Conservation (phyloP, 441 rosid genomes). For the Populus hybrid region DNA sequence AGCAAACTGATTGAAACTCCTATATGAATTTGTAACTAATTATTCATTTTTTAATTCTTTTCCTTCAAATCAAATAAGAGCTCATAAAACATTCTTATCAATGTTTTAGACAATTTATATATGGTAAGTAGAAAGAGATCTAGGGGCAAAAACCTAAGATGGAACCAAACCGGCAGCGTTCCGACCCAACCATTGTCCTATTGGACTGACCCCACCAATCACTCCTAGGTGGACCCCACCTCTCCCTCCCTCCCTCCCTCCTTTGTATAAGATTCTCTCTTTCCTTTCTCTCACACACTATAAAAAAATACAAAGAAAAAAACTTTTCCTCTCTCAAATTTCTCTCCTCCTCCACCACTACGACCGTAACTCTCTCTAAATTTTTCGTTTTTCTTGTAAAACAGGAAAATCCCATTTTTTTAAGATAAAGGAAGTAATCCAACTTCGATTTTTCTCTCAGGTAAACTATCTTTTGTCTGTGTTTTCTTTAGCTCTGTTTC, state of each 20-base stretch:
- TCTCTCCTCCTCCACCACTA: not conserved
- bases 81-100: no score
- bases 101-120: not conserved
- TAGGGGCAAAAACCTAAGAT: not conserved
- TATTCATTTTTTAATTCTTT: no score
- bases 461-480: not conserved
- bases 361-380: not conserved
- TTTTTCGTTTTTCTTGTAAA: no score
- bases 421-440: not conserved
- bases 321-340: not conserved
- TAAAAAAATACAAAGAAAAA: not conserved
- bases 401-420: not conserved
- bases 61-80: no score
- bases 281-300: constrained; percentile 3
- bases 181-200: constrained; percentile 9
- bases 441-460: not conserved
- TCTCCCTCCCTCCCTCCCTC: not conserved
- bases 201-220: constrained; percentile 30
- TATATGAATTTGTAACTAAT: no score
- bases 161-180: constrained; percentile 16
- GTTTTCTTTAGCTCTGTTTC: not conserved
- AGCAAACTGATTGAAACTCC: no score
- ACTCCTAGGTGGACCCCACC: constrained; percentile 18
- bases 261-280: constrained; percentile 35
- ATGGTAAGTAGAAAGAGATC: not conserved